These are phyloP conservation scores for Aspergillus sp. DNA, from an alignment of 2,329 filamentous ascomycete species.

Conservation along the genomic window DNA sequence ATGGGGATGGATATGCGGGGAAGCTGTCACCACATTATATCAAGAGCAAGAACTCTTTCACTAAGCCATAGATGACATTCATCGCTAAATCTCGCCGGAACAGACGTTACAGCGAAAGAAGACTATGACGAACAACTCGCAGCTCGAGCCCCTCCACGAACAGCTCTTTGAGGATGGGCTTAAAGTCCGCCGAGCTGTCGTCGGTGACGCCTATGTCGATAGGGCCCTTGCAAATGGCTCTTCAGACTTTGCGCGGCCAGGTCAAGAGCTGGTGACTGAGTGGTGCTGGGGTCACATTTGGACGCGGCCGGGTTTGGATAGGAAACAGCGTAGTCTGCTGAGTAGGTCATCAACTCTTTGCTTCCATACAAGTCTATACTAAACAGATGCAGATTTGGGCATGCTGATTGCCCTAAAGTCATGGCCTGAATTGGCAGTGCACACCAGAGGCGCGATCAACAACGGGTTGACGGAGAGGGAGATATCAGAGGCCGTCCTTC, in stretches of 20 bases:
- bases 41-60: no score
- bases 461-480: slow-evolving; percentile 6
- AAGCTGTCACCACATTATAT: no score
- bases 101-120: no score
- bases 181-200: slow-evolving; percentile 10
- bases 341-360: neutral
- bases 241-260: slow-evolving; percentile 20
- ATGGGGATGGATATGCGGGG: no score
- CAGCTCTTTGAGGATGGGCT: slow-evolving; percentile 4
- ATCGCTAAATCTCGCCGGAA: neutral
- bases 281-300: slow-evolving; percentile 11
- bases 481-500: slow-evolving; percentile 11
- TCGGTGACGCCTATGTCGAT: slow-evolving; percentile 14
- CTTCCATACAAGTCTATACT: neutral
- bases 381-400: slow-evolving; percentile 1
- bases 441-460: slow-evolving; percentile 8
- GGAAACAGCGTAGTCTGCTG: slow-evolving; percentile 8
- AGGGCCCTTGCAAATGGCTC: slow-evolving; percentile 19
- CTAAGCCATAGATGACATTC: neutral
- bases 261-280: slow-evolving; percentile 19
- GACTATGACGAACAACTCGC: neutral
- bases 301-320: slow-evolving; percentile 8
- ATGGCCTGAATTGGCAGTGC: slow-evolving; percentile 8
- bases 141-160: neutral
- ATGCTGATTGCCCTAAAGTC: slow-evolving; percentile 9